phyloP scores from a whole-genome alignment of 2,329 filamentous ascomycete species.

The Hymenoscyphus occultus region DNA sequence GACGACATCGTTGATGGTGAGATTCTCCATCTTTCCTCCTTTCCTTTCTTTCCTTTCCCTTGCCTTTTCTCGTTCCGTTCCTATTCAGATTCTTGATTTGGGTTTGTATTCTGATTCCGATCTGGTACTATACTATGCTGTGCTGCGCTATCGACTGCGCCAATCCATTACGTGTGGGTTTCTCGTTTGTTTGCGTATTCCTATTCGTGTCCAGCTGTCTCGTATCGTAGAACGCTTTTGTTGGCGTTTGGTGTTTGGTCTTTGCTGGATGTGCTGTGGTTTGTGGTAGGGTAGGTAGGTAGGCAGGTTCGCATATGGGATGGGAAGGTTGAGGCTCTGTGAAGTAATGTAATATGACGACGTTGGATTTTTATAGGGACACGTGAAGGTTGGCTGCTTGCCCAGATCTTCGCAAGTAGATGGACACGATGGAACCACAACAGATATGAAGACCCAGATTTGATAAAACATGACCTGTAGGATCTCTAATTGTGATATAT shows the following conservation, averaged over 20 bases:
- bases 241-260: no score
- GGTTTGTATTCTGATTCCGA: no score
- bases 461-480: not conserved
- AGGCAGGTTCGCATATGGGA: slow-evolving; percentile 1
- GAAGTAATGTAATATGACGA: slow-evolving; percentile 2
- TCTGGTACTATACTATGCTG: not conserved
- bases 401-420: no score
- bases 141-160: slow-evolving; percentile 23
- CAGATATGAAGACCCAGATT: not conserved
- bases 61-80: no score
- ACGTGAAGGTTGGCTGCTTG: slow-evolving; percentile 5
- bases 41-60: not conserved
- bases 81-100: no score
- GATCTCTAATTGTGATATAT: not conserved
- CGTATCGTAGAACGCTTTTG: no score
- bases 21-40: slow-evolving; percentile 50
- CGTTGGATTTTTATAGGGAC: slow-evolving; percentile 14
- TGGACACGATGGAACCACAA: not conserved
- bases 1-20: slow-evolving; percentile 47
- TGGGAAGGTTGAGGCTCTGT: not conserved
- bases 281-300: slow-evolving; percentile 4
- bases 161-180: slow-evolving; percentile 30
- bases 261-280: no score
- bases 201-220: no score
- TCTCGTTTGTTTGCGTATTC: not conserved